Percentiles rank a stretch among this genome's conserved stretches.
Evolutionary conservation across 1,284 basidiomycete genomes (phyloP).

Genomic region (Trichosporon faecale): DNA sequence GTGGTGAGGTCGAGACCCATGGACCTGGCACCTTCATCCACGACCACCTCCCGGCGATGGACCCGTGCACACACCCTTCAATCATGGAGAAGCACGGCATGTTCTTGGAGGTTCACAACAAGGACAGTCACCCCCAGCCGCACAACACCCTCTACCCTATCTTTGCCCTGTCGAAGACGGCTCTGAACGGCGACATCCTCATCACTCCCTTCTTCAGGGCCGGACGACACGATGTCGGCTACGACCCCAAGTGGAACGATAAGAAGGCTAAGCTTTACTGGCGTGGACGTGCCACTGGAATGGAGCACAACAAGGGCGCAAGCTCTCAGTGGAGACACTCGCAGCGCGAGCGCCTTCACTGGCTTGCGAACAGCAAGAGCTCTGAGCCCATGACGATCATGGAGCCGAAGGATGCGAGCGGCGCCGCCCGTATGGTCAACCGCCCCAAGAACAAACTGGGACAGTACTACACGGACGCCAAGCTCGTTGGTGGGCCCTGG

Average conservation of each 20-base stretch:
- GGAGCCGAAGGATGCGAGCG: slow-evolving; percentile 38
- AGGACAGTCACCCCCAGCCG: slow-evolving; percentile 46
- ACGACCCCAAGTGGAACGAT: slow-evolving; percentile 47
- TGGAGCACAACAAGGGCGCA: slow-evolving; percentile 46
- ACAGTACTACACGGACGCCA: slow-evolving; percentile 50
- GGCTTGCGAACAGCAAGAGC: slow-evolving; percentile 45
- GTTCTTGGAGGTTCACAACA: slow-evolving; percentile 47
- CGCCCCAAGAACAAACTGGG: slow-evolving; percentile 38
- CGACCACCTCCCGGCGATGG: slow-evolving; percentile 47
- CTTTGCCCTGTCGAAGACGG: slow-evolving; percentile 48
- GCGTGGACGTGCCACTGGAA: slow-evolving; percentile 50
- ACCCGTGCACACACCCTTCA: slow-evolving; percentile 51
- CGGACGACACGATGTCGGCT: slow-evolving; percentile 45
- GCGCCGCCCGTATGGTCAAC: slow-evolving; percentile 38
- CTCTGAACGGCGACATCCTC: slow-evolving; percentile 51
- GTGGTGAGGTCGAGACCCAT: slow-evolving; percentile 42
- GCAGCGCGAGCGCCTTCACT: slow-evolving; percentile 51
- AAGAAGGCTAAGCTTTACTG: slow-evolving; percentile 52
- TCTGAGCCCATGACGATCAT: slow-evolving; percentile 34
- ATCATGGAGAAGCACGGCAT: slow-evolving; percentile 52
- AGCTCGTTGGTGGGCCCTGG: slow-evolving; percentile 48
- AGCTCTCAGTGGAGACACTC: slow-evolving; percentile 47
- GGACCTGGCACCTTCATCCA: slow-evolving; percentile 45
- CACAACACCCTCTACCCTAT: slow-evolving; percentile 51
- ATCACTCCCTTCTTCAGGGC: slow-evolving; percentile 51